These are phyloP conservation scores for Neurospora terricola DNA, from an alignment of 495 filamentous ascomycete species.

Conservation along the genomic window DNA sequence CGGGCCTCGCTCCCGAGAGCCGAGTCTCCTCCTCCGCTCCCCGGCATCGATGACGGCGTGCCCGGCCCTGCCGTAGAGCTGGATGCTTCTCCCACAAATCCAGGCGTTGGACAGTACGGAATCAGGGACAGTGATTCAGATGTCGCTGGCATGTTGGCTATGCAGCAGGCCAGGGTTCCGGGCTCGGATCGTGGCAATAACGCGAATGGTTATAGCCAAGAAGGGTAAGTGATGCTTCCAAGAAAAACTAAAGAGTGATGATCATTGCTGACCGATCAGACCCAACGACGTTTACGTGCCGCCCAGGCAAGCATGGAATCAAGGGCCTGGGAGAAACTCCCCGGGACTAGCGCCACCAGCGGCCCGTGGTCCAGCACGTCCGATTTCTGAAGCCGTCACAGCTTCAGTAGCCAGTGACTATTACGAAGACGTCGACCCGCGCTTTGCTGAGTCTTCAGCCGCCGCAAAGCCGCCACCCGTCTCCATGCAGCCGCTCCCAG, in stretches of 20 bases:
- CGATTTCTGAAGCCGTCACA: conserved; percentile 16
- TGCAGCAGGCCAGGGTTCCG: conserved; percentile 48
- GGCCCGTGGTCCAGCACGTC: conserved; percentile 20
- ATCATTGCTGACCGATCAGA: neutral
- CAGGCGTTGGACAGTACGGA: conserved; percentile 39
- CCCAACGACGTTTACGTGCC: conserved; percentile 49
- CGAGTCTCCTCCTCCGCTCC: conserved; percentile 56
- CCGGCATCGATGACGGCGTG: conserved; percentile 35
- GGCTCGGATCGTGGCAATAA: conserved; percentile 32
- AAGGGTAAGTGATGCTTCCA: conserved; percentile 51
- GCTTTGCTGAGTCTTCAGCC: conserved; percentile 48
- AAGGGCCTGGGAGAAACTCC: conserved; percentile 33
- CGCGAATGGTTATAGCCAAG: conserved; percentile 56
- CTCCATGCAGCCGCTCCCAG: conserved; percentile 12
- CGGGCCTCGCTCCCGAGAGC: conserved; percentile 36
- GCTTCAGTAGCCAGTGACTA: conserved; percentile 44
- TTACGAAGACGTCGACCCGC: conserved; percentile 91
- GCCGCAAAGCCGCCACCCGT: conserved; percentile 17
- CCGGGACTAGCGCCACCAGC: conserved; percentile 24
- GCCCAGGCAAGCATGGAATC: conserved; percentile 50
- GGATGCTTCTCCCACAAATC: conserved; percentile 55
- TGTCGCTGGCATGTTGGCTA: conserved; percentile 56
- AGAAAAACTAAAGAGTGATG: neutral
- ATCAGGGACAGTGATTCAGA: conserved; percentile 57
- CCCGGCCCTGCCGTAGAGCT: conserved; percentile 78